Evolutionary conservation across 306 rosid species (phyloP).

Genomic region (Arachis stenosperma): DNA sequence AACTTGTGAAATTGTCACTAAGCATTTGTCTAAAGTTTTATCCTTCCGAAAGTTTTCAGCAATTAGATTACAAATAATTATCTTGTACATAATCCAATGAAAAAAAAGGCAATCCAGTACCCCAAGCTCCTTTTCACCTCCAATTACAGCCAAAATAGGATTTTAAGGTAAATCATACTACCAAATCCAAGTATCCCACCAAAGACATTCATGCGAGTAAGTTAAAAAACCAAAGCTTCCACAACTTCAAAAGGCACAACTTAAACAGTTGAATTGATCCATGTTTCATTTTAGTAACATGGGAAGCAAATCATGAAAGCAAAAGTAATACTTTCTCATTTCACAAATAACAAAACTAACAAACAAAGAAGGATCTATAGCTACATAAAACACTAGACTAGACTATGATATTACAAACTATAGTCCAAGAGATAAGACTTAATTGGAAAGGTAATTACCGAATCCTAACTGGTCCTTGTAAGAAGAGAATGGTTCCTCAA

Average conservation of each 20-base stretch:
- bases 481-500: conserved; percentile 81
- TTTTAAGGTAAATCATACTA: conserved; percentile 22
- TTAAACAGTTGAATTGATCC: neutral
- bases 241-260: neutral
- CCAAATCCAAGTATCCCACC: neutral
- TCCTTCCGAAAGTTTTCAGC: conserved; percentile 3
- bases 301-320: conserved; percentile 20
- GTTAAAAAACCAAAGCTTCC: conserved; percentile 10
- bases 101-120: too few relatives aligned
- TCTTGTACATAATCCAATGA: neutral
- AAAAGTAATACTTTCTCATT: neutral
- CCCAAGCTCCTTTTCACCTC: conserved; percentile 13
- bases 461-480: conserved; percentile 91
- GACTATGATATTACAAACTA: neutral
- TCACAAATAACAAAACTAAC: conserved; percentile 13
- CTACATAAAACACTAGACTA: conserved; percentile 9
- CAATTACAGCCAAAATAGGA: conserved; percentile 1
- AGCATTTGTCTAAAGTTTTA: neutral
- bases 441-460: conserved; percentile 49
- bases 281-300: neutral
- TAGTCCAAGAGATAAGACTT: neutral
- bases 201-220: conserved; percentile 26
- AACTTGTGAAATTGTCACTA: neutral
- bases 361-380: neutral
- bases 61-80: conserved; percentile 9